phyloP scores from a whole-genome alignment of 257 asterid genomes.

The Fraxinus cuspidata region DNA sequence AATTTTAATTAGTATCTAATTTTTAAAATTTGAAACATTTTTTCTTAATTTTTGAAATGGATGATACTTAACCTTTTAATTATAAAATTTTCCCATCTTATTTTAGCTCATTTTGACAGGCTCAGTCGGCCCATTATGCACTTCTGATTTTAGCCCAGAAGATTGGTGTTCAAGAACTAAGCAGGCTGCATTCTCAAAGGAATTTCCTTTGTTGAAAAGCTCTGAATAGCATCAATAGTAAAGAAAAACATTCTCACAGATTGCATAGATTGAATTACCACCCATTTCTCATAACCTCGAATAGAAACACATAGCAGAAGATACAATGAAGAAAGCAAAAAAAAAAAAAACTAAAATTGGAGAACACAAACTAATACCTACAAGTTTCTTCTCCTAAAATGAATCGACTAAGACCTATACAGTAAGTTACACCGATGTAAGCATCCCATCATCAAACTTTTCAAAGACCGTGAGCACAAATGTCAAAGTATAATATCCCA shows the following conservation, averaged over 20 bases:
- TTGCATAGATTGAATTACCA: slow-evolving; percentile 11
- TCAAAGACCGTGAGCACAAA: slow-evolving; percentile 5
- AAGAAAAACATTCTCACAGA: neutral
- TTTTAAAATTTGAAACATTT: too few species aligned
- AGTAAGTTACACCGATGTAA: neutral
- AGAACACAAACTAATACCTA: neutral
- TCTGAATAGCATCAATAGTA: neutral
- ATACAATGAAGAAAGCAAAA: neutral
- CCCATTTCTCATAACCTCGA: slow-evolving; percentile 12
- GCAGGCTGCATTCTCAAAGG: neutral
- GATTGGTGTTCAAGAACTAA: too few species aligned
- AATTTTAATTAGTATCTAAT: too few species aligned
- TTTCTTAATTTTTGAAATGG: too few species aligned
- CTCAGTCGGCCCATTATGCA: too few species aligned
- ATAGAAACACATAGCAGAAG: neutral
- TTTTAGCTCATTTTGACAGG: too few species aligned
- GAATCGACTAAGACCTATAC: neutral
- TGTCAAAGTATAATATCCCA: neutral
- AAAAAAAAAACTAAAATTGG: neutral
- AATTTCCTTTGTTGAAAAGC: neutral
- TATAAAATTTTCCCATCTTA: too few species aligned
- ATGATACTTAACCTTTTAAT: too few species aligned
- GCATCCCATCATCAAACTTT: slow-evolving; percentile 7
- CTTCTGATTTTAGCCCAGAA: too few species aligned
- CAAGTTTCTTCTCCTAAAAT: neutral